Conservation (phyloP, 2,329 filamentous ascomycete genomes). For the Ceratocystis alfenasii region DNA sequence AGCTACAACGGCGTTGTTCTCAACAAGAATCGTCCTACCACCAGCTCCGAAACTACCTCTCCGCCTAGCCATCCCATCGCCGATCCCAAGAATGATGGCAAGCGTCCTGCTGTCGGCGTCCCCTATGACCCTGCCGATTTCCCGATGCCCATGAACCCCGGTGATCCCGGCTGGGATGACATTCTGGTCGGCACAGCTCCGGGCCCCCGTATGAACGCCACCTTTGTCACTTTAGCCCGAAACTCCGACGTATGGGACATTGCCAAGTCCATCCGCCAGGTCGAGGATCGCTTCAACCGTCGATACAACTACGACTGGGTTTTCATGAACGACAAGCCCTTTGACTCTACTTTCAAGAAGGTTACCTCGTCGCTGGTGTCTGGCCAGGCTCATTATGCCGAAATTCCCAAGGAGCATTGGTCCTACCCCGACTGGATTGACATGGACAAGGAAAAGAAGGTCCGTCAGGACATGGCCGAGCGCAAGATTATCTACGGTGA, state of each 20-base stretch:
- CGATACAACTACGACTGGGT: conserved; percentile 99
- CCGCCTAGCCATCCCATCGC: conserved; percentile 20
- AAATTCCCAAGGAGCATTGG: conserved; percentile 88
- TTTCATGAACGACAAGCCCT: conserved; percentile 92
- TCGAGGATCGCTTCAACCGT: conserved; percentile 96
- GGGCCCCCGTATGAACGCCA: conserved; percentile 82
- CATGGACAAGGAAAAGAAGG: conserved; percentile 79
- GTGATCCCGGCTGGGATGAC: conserved; percentile 42
- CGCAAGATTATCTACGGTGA: conserved; percentile 98
- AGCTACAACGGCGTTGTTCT: conserved; percentile 33
- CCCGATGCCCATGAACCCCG: conserved; percentile 42
- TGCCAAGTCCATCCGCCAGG: conserved; percentile 83
- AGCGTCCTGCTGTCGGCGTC: conserved; percentile 26
- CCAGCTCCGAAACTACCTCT: conserved; percentile 22
- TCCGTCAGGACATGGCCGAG: conserved; percentile 85
- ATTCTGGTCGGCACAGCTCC: conserved; percentile 40
- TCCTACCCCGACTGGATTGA: conserved; percentile 95
- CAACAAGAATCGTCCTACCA: conserved; percentile 25
- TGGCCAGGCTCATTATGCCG: conserved; percentile 79
- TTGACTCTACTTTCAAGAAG: conserved; percentile 87
- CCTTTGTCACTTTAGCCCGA: conserved; percentile 88
- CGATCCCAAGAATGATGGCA: conserved; percentile 22
- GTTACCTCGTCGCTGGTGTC: conserved; percentile 83
- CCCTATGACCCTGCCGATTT: conserved; percentile 33
- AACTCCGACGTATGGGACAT: conserved; percentile 96